Evolutionary conservation across 2,329 filamentous ascomycete species (phyloP), one percentile per base, ranked within the genome.

Genomic region (Venturia aucupariae): DNA sequence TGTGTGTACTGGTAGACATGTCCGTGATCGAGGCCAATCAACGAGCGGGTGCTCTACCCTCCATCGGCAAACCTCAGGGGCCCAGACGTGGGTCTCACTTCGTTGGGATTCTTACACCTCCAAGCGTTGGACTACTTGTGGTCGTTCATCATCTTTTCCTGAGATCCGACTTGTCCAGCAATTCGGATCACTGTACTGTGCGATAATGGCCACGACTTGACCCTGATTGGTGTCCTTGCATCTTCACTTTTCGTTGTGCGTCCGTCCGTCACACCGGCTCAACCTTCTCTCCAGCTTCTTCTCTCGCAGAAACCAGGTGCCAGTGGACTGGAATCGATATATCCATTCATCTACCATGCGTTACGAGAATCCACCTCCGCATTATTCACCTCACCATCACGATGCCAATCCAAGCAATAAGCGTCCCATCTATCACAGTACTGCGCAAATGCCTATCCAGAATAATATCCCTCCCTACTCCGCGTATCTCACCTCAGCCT

Each of bases 321-420:
- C n/a, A 35, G 51, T 35, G 51, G 51, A 32, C 51, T n/a, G n/a
- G n/a, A 32, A n/a, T 5, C 30, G 13, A 27, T 27, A 51, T 41
- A 41, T 4, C 39, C 51, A n/a, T 57, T n/a, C 51, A 35, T 17
- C 51, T 35, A 35, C 51, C 51, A 57, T 35, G 15, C 51, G 24
- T 57, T n/a, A 57, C 27, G 51, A 57, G 17, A 57, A 57, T 35
- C 27, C 27, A 57, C 51, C 51, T 57, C 51, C 30, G 51, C 27
- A 57, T 35, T 35, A 57, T 35, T 35, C 30, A 57, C 30, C n/a
- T 22, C 51, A 38, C 30, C 27, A 35, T 57, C 30, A 11, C 3
- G 48, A 51, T 30, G 24, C 24, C 48, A 54, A 30, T 30, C n/a
- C 4, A 11, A 57, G 51, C 27, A 35, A 19, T 22, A 57, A 35